Base-by-base conservation (phyloP, 495 filamentous ascomycete species). In the Penicillium lagena region DNA sequence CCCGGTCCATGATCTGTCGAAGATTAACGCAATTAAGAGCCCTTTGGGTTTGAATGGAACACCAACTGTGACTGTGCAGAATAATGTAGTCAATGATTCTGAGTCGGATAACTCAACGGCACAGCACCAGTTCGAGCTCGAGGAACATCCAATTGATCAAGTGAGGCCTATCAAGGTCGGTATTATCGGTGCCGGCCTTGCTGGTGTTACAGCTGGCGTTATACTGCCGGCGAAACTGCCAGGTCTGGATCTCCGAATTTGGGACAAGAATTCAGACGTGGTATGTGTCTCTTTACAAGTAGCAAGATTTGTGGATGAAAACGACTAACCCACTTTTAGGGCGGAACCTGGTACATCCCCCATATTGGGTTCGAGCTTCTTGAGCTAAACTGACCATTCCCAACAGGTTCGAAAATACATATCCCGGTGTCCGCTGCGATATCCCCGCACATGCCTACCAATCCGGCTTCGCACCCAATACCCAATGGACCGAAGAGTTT, bases 391-490 rank as follows among this genome's bases (percentile, higher is more conserved):
- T 40, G 34, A 13, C 42, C 10, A 32, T 11, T 17, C 22, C 3
- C 3, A 31, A 45, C 35, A 58, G 62, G 75, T 72, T 67, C 15
- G 76, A 78, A 39, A 80, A 83, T 45, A 70, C 62, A 9, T 81
- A 81, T 47, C 79, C 79, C 2, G 79, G 79, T 2, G 72, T 79
- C 7, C 59, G 72, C 35, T 81, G 77, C 46, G 84, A 87, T 59
- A 79, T 86, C n/a, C 82, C 82, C 7, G 71, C 85, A 2, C 82
- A 88, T 66, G 77, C 77, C 11, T 88, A 88, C 55, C 81, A 85
- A 54, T 77, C 76, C 3, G 76, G 72, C 13, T 87, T 86, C 51
- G 68, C 70, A 10, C 80, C 82, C 2, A 86, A 86, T 45, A 71
- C 72, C 0, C 68, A 83, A 54, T 88, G 85, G 83, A 73, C 71